Evolutionary conservation across 116 monocot species (phyloP).

Genomic region (Thalassia testudinum): DNA sequence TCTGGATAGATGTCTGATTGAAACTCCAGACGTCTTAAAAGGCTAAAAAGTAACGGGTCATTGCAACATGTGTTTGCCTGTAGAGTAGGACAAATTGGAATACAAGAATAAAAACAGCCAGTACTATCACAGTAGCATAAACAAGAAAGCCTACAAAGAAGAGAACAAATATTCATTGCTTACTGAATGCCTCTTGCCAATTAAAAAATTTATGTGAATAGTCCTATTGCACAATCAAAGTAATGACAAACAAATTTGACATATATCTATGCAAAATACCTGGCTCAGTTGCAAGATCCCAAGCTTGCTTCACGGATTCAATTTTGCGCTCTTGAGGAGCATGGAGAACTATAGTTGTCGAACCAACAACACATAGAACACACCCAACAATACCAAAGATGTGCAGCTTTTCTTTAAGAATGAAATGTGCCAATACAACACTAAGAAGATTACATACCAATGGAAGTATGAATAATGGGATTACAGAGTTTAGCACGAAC

Average conservation of each 20-base stretch:
- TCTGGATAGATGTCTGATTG: no score
- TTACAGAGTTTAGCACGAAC: no score
- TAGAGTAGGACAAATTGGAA: constrained; percentile 68
- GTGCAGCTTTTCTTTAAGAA: constrained; percentile 51
- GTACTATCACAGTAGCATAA: constrained; percentile 54
- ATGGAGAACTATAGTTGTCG: constrained; percentile 59
- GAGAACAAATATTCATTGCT: no score
- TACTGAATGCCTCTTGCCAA: no score
- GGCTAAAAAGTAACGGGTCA: no score
- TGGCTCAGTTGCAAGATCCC: constrained; percentile 62
- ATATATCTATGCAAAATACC: constrained; percentile 16
- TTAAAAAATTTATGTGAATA: no score
- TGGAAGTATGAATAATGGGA: neutral
- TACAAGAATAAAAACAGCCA: constrained; percentile 57
- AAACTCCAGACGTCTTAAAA: no score
- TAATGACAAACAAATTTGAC: no score
- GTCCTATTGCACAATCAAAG: no score
- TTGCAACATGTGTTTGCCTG: no score
- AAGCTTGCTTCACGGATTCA: constrained; percentile 54
- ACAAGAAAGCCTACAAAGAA: constrained; percentile 63
- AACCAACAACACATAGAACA: constrained; percentile 58
- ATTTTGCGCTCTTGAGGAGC: constrained; percentile 53
- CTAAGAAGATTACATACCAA: constrained; percentile 8
- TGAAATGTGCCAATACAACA: constrained; percentile 66
- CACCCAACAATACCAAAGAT: constrained; percentile 68